A percentile compares a stretch with the other conserved stretches of the same genome.
Conservation (phyloP, 345 rosid genomes). For the Arabidopsis arenosa region DNA sequence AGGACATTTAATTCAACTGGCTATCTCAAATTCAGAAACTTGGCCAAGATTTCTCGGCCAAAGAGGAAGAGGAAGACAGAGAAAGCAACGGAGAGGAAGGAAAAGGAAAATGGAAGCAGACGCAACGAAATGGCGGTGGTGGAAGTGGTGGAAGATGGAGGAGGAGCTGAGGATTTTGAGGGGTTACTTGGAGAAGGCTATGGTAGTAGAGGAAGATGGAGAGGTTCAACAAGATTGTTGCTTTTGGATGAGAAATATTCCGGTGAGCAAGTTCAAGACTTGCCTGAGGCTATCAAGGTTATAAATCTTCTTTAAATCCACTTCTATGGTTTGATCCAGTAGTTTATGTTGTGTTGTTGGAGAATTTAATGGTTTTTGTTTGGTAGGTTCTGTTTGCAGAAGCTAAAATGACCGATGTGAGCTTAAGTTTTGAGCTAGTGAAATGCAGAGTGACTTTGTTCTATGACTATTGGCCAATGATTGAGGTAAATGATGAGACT, state of each 20-base stretch:
- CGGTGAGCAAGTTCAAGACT: slow-evolving; percentile 56
- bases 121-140: slow-evolving; percentile 57
- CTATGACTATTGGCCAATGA: slow-evolving; percentile 91
- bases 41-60: slow-evolving; percentile 82
- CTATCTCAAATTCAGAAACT: slow-evolving; percentile 71
- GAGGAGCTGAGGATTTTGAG: slow-evolving; percentile 56
- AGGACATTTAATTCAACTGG: slow-evolving; percentile 70
- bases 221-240: slow-evolving; percentile 82
- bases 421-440: slow-evolving; percentile 64
- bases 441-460: slow-evolving; percentile 77
- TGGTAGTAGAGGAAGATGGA: slow-evolving; percentile 68
- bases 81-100: slow-evolving; percentile 39
- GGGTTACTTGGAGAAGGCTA: slow-evolving; percentile 77
- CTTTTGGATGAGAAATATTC: slow-evolving; percentile 79
- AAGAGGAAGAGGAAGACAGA: slow-evolving; percentile 56
- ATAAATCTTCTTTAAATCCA: slow-evolving; percentile 3
- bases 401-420: slow-evolving; percentile 45
- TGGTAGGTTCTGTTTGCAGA: slow-evolving; percentile 64
- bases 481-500: slow-evolving; percentile 66
- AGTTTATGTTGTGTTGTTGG: slow-evolving; percentile 22
- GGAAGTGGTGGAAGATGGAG: slow-evolving; percentile 64
- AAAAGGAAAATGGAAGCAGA: slow-evolving; percentile 41
- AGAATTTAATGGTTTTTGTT: slow-evolving; percentile 17
- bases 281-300: slow-evolving; percentile 93
- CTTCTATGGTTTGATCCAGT: neutral